A percentile compares a stretch with the other conserved stretches of the same genome.
Conservation (phyloP, 2,329 filamentous ascomycete genomes). For the Pezicula rhizophila region DNA sequence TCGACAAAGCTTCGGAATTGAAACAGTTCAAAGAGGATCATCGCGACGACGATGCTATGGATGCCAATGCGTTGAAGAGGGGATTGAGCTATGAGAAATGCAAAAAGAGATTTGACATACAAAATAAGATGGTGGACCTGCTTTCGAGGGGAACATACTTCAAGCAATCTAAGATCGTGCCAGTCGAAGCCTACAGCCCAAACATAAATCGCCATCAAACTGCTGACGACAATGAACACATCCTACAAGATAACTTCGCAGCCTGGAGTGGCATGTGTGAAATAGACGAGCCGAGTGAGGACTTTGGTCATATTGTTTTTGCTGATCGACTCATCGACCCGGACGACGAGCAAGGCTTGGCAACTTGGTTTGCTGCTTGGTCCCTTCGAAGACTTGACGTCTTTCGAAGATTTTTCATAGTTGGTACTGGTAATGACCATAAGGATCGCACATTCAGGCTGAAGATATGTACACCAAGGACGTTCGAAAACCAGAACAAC, state of each 20-base stretch:
- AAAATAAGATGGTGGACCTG: conserved; percentile 10
- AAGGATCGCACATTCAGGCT: background rate
- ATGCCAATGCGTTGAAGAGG: conserved; percentile 15
- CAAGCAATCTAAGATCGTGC: no score
- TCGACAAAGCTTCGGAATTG: conserved; percentile 21
- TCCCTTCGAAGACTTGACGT: conserved; percentile 40
- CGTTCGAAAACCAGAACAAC: background rate
- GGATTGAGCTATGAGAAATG: conserved; percentile 20
- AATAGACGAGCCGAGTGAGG: conserved; percentile 20
- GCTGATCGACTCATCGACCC: conserved; percentile 43
- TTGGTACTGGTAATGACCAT: conserved; percentile 33
- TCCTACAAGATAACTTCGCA: conserved; percentile 12
- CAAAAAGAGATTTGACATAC: conserved; percentile 15
- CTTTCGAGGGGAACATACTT: conserved; percentile 3
- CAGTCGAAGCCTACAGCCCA: no score
- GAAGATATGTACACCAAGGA: background rate
- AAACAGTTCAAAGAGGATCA: conserved; percentile 15
- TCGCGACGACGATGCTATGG: conserved; percentile 16
- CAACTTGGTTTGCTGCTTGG: conserved; percentile 60
- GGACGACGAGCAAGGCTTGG: conserved; percentile 55
- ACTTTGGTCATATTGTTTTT: conserved; percentile 36
- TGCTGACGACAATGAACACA: conserved; percentile 8
- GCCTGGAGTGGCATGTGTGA: background rate
- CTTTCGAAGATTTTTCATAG: conserved; percentile 48
- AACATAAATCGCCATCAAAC: background rate